Base-by-base conservation (phyloP, 1,284 basidiomycete species). In the Ceratobasidium sp. region DNA sequence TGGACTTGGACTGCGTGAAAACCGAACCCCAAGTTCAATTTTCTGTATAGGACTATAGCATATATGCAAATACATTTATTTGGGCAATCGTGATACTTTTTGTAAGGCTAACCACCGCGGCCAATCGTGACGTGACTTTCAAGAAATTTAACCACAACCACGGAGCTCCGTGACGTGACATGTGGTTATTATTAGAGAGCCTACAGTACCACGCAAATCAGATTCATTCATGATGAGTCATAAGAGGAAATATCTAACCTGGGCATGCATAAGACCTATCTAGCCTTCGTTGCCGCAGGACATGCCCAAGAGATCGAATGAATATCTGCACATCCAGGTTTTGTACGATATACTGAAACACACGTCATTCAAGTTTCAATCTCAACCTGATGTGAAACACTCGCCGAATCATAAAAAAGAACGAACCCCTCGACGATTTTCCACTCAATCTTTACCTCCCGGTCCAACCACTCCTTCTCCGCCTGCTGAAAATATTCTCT, bases 351-450 rank as follows among this genome's bases (percentile, higher is more conserved):
- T 61, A 38, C 58, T 61, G 21, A 46, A 46, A 32, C 30, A 61
- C n/a, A 6, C 21, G 16, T 58, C 55, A 43, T n/a, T 28, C 11
- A n/a, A n/a, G n/a, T n/a, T 13, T 14, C 11, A 28, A 18, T 9
- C n/a, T 9, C n/a, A 32, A 14, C 9, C 30, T 55, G 30, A 32
- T n/a, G n/a, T n/a, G 14, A 26, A 23, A 13, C 28, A 81, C 87
- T 75, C 76, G 92, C 93, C 78, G 86, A 82, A 80, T 97, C 88
- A 89, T 93, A 98, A 80, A 96, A 98, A 35, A 98, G 82, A 76
- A 99, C 82, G 81, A 99, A 99, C 0, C 97, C 97, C 77, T 99
- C 97, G 0, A 97, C 88, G 49, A 99, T 82, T 1, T 90, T 92
- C 88, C 94, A 94, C 21, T 89, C 81, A 18, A 94, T 78, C 66